Evolutionary conservation across 2,329 filamentous ascomycete genomes (phyloP).

Genomic region (Hypoxylon sp.): DNA sequence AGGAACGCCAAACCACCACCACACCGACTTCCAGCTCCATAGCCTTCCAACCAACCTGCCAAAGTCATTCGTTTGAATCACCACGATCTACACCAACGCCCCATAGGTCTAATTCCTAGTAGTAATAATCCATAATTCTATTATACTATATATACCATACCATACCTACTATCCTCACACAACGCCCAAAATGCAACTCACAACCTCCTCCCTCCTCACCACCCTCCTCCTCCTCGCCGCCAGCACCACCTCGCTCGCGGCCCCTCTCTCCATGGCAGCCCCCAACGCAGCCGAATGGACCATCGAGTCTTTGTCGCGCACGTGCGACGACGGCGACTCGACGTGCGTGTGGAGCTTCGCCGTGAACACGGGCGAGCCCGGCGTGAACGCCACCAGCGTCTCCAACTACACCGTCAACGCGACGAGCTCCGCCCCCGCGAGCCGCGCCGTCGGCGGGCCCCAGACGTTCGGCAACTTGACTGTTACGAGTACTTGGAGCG

Average conservation of each 20-base stretch:
- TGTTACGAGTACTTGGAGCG: constrained; percentile 69
- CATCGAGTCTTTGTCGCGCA: constrained; percentile 57
- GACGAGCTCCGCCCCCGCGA: constrained; percentile 53
- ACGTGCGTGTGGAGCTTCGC: constrained; percentile 60
- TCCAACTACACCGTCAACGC: constrained; percentile 58
- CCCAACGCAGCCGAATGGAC: constrained; percentile 57
- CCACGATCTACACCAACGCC: not conserved
- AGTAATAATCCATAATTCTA: constrained; percentile 10
- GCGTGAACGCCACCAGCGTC: constrained; percentile 53
- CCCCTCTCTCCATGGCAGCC: constrained; percentile 44
- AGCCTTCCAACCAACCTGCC: not conserved
- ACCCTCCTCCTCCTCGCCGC: constrained; percentile 47
- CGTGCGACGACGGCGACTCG: constrained; percentile 57
- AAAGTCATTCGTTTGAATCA: constrained; percentile 31
- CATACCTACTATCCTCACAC: too few species aligned
- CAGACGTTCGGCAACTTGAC: constrained; percentile 64
- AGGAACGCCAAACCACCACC: not conserved
- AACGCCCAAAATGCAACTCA: constrained; percentile 33
- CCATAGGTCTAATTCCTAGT: constrained; percentile 16
- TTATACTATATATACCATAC: not conserved
- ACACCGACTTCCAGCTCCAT: not conserved
- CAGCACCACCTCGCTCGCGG: constrained; percentile 42
- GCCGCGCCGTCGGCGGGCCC: constrained; percentile 57
- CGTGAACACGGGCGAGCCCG: constrained; percentile 55
- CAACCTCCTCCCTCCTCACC: constrained; percentile 44